Base-by-base conservation (phyloP, 2,329 filamentous ascomycete species). In the Pseudocercospora ulei region DNA sequence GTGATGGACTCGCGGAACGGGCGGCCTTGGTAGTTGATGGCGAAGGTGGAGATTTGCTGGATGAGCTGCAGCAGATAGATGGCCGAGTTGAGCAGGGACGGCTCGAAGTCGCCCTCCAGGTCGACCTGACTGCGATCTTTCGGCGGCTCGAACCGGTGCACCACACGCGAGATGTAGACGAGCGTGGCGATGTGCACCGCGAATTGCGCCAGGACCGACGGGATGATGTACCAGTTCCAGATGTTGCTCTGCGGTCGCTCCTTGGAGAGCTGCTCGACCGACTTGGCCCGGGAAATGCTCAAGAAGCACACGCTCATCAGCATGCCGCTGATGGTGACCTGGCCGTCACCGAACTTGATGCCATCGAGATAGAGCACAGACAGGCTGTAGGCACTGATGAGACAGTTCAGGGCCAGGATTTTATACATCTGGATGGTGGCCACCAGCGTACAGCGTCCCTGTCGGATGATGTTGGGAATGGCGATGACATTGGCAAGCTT, bases 371-470 rank as follows among this genome's bases (percentile, higher is more conserved):
- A 98, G 41, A 98, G 72, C 11, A 98, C 90, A 62, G 83, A 92
- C 59, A 98, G 66, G 63, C 85, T 94, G 75, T 98, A 98, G 23
- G 90, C 90, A 53, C 84, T 94, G 60, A 98, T 98, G 53, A 98
- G 71, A 61, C 90, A 98, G 70, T 98, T 98, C 43, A 98, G 70
- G 5, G 90, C 90, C 35, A 98, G 75, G 55, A 98, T 98, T 73
- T 59, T 98, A 77, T 98, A 98, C 88, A 98, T 98, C 69, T 98
- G 90, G 50, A 98, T 96, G 0, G 90, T 98, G 19, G 90, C 90
- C 38, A 98, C 90, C 12, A 98, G 76, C 5, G 90, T 98, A 69
- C 90, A 98, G 47, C 90, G 82, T 41, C 90, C 90, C 67, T 98
- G 90, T 42, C 90, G 83, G 56, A 98, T 90, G 56, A 98, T 98